Base-by-base conservation (phyloP, 208 protist species). In the Crithidia fasciculata region DNA sequence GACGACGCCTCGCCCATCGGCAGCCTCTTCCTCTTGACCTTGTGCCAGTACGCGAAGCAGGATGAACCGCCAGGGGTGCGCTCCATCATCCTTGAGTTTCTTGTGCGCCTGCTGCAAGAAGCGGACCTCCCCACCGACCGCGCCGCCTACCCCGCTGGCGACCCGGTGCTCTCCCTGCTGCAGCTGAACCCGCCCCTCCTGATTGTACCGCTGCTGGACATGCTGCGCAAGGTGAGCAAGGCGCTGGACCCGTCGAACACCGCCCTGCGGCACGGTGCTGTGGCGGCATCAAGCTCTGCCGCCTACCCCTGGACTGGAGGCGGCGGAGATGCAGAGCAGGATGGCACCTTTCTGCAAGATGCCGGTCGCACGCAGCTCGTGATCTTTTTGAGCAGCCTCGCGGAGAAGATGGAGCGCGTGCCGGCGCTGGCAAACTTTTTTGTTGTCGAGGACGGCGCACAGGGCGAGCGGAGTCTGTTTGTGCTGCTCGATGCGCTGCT, bases 1-100 rank as follows among this genome's bases (percentile, higher is more conserved):
- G 71, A 74, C 12, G 76, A 62, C 28, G 74, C 68, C 41, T 41
- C 54, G 56, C 50, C 89, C 5, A 88, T 93, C 61, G 88, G 88
- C 53, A 57, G 77, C 50, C 67, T 84, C 9, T 92, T 95, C 56
- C 60, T 95, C 18, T 68, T 91, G 19, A 78, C 77, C 2, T 74
- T 95, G 44, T 95, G 91, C 72, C 82, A 88, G 74, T 91, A 87
- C 74, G 88, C 87, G 8, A 93, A 91, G 77, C 84, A 87, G 36
- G 80, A 95, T 76, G 65, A 88, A 55, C 87, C 91, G 41, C 69
- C 75, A 8, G 88, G 88, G 1, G 57, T 81, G 18, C 80, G 88
- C 13, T 54, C 53, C 37, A 77, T 92, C 57, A 84, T 95, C 15
- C 78, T 95, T 10, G 58, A 61, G 28, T 93, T 93, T 60, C 74